Conservation (phyloP, 768 basidiomycete genomes). For the Boletus huronensis region DNA sequence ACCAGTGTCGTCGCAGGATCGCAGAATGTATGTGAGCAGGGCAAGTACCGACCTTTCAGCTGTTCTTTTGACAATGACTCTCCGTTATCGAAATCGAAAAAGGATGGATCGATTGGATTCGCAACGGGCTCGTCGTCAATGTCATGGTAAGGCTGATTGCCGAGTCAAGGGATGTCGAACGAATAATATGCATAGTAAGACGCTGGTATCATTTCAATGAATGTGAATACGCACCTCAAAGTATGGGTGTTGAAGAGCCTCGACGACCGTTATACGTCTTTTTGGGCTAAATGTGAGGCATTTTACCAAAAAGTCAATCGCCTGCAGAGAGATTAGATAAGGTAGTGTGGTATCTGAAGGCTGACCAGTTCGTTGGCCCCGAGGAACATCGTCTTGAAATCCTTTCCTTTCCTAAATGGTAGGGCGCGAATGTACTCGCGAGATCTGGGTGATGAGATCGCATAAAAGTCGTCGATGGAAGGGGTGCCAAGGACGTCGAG, state of each 20-base stretch:
- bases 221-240: conserved; percentile 52
- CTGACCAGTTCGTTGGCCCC: conserved; percentile 66
- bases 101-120: conserved; percentile 65
- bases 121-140: conserved; percentile 86
- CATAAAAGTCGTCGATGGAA: conserved; percentile 91
- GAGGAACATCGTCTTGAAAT: conserved; percentile 67
- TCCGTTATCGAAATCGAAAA: conserved; percentile 82
- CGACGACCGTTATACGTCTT: conserved; percentile 81
- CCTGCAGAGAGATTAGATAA: conserved; percentile 33
- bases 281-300: conserved; percentile 85
- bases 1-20: background rate
- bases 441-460: conserved; percentile 75
- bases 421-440: conserved; percentile 87
- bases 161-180: background rate
- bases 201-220: background rate
- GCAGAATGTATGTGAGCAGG: background rate
- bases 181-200: background rate
- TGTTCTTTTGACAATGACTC: conserved; percentile 60
- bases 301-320: conserved; percentile 74
- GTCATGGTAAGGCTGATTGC: conserved; percentile 78
- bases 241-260: conserved; percentile 88
- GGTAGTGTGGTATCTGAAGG: background rate
- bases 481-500: conserved; percentile 92
- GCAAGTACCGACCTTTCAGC: conserved; percentile 51
- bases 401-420: conserved; percentile 79